Percentiles rank a stretch among this genome's conserved stretches.
Conservation (phyloP, 2,329 filamentous ascomycete species). For the Cladosporium austrohemisphaericum region DNA sequence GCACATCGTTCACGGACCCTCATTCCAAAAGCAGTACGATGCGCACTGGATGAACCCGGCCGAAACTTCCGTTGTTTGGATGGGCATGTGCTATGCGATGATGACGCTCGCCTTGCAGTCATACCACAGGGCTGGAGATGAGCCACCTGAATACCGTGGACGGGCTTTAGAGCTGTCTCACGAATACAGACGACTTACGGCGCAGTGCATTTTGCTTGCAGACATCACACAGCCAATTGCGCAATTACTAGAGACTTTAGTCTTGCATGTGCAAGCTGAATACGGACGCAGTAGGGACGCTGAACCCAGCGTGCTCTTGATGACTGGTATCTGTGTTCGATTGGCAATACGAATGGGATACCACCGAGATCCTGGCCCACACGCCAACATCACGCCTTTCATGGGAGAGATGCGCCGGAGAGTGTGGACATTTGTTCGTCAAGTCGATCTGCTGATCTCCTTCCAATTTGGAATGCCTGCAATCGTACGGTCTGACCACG, state of each 20-base stretch:
- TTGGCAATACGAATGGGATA: constrained; percentile 71
- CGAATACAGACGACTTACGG: constrained; percentile 65
- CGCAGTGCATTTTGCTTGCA: constrained; percentile 71
- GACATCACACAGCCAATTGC: constrained; percentile 73
- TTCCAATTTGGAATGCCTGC: constrained; percentile 60
- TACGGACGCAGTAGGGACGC: constrained; percentile 70
- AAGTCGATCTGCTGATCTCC: constrained; percentile 72
- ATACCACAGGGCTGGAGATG: constrained; percentile 74
- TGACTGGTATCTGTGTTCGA: constrained; percentile 58
- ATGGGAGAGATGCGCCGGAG: constrained; percentile 67
- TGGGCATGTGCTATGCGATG: constrained; percentile 72
- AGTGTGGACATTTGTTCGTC: constrained; percentile 66
- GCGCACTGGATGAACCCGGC: constrained; percentile 68
- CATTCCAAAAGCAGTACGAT: constrained; percentile 71
- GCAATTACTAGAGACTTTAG: constrained; percentile 73
- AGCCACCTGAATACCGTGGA: constrained; percentile 74
- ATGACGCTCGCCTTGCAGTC: constrained; percentile 74
- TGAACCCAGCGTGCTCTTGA: constrained; percentile 62
- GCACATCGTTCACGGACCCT: constrained; percentile 62
- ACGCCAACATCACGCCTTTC: constrained; percentile 67
- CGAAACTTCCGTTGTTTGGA: constrained; percentile 71
- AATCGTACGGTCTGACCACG: constrained; percentile 71
- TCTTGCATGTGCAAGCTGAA: constrained; percentile 73
- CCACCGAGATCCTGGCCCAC: constrained; percentile 73
- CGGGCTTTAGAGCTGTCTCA: constrained; percentile 49